Conservation (phyloP, 352 stramenopile genomes). For the Globisporangium middletonii region DNA sequence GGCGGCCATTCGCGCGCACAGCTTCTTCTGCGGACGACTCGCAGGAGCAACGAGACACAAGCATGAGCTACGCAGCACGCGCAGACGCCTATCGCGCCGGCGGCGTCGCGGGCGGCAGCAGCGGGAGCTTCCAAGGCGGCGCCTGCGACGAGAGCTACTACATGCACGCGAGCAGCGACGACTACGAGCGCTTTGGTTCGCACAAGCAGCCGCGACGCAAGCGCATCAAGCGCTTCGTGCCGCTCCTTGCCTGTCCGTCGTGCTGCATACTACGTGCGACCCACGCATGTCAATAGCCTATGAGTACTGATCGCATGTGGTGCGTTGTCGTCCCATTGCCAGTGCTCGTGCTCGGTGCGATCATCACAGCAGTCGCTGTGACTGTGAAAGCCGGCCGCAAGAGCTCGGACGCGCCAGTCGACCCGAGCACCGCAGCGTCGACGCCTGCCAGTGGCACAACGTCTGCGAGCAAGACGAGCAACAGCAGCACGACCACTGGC, state of each 20-base stretch:
- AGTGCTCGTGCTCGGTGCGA: conserved; percentile 27
- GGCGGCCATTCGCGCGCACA: conserved; percentile 1
- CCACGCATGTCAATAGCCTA: neutral
- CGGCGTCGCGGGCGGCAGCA: conserved; percentile 1
- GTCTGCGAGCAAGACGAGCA: conserved; percentile 6
- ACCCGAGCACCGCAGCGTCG: neutral
- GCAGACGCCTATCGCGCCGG: neutral
- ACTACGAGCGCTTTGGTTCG: conserved; percentile 6
- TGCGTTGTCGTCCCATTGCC: neutral
- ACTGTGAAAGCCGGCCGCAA: conserved; percentile 21
- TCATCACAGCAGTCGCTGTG: conserved; percentile 35
- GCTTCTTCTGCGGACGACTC: conserved; percentile 1
- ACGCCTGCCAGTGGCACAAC: neutral
- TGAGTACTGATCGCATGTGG: neutral
- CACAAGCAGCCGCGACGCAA: conserved; percentile 8
- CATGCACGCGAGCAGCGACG: conserved; percentile 15
- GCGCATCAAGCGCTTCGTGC: conserved; percentile 9
- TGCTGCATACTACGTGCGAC: neutral
- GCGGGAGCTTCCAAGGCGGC: neutral
- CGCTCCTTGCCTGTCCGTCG: conserved; percentile 11
- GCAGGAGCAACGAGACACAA: neutral
- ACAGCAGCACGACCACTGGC: conserved; percentile 2
- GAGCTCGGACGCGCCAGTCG: neutral
- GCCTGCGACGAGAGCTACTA: conserved; percentile 15
- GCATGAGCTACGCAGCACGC: conserved; percentile 1